Conservation (phyloP, 2,329 filamentous ascomycete genomes). For the Ophiosphaerella narmari region DNA sequence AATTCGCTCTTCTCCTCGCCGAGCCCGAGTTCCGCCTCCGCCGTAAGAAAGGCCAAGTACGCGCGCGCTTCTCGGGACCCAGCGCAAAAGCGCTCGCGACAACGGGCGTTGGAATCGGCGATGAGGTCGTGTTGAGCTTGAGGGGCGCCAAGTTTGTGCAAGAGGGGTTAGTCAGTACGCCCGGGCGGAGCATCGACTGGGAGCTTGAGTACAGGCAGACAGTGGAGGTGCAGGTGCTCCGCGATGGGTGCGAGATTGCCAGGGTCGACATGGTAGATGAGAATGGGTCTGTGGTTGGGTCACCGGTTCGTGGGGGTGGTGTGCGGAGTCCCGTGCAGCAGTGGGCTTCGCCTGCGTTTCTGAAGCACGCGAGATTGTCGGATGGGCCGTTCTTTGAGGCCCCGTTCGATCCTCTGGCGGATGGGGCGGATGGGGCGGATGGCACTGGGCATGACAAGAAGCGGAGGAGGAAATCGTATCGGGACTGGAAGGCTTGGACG, state of each 20-base stretch:
- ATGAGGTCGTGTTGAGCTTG: constrained; percentile 72
- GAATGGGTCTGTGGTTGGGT: constrained; percentile 29
- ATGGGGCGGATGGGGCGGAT: constrained; percentile 64
- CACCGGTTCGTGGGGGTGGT: constrained; percentile 23
- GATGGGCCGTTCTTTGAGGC: constrained; percentile 69
- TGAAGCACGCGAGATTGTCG: constrained; percentile 70
- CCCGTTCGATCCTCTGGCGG: constrained; percentile 65
- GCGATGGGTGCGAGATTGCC: constrained; percentile 54
- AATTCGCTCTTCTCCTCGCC: constrained; percentile 78
- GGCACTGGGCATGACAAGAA: constrained; percentile 68
- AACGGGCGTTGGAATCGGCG: constrained; percentile 74
- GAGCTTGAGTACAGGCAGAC: constrained; percentile 57
- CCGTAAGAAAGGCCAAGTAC: constrained; percentile 76
- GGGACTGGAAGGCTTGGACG: constrained; percentile 72
- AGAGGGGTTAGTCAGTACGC: constrained; percentile 59
- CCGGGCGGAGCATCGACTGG: constrained; percentile 62
- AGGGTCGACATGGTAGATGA: constrained; percentile 58
- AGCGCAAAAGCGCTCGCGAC: constrained; percentile 72
- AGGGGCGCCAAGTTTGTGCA: constrained; percentile 69
- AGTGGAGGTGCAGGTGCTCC: constrained; percentile 46
- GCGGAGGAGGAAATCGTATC: constrained; percentile 70
- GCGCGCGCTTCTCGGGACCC: constrained; percentile 72
- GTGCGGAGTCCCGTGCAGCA: constrained; percentile 36
- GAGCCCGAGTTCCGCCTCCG: constrained; percentile 85
- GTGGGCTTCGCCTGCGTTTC: constrained; percentile 78